Evolutionary conservation across 1,139 yeast genomes (phyloP).

Genomic region (Pichia sp.): DNA sequence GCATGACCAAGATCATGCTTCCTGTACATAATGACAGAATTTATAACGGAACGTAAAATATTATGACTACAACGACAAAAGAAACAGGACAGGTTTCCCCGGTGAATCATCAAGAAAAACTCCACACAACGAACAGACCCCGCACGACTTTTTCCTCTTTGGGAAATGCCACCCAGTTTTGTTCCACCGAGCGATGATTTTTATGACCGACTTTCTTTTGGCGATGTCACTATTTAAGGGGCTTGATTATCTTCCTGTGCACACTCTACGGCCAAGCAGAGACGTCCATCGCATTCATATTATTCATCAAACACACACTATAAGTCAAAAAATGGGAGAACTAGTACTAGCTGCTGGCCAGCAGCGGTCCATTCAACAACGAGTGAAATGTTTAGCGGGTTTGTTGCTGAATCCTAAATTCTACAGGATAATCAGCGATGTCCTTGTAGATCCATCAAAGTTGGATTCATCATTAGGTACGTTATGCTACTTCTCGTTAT

Average conservation of each 20-base stretch:
- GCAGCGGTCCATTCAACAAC: background rate
- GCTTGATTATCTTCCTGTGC: too few species aligned
- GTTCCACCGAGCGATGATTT: too few species aligned
- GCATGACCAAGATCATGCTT: background rate
- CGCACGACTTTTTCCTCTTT: background rate
- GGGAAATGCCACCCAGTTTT: background rate
- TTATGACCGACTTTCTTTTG: too few species aligned
- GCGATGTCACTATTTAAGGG: too few species aligned
- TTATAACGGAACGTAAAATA: background rate
- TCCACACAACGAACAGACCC: background rate
- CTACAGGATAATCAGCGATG: slow-evolving; percentile 26
- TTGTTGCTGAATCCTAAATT: slow-evolving; percentile 26
- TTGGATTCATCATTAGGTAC: slow-evolving; percentile 33
- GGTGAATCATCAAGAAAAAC: too few species aligned
- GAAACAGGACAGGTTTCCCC: too few species aligned
- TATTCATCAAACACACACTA: too few species aligned
- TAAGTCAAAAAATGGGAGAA: too few species aligned
- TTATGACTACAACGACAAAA: too few species aligned
- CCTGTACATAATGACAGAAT: background rate
- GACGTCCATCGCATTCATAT: too few species aligned
- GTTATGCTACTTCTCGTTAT: slow-evolving; percentile 30
- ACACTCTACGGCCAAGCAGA: too few species aligned
- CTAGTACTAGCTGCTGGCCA: too few species aligned
- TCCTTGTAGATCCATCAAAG: slow-evolving; percentile 26
- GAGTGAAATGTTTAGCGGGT: slow-evolving; percentile 37